Evolutionary conservation across 257 asterid genomes (phyloP).

Genomic region (Nicotiana sylvestris): DNA sequence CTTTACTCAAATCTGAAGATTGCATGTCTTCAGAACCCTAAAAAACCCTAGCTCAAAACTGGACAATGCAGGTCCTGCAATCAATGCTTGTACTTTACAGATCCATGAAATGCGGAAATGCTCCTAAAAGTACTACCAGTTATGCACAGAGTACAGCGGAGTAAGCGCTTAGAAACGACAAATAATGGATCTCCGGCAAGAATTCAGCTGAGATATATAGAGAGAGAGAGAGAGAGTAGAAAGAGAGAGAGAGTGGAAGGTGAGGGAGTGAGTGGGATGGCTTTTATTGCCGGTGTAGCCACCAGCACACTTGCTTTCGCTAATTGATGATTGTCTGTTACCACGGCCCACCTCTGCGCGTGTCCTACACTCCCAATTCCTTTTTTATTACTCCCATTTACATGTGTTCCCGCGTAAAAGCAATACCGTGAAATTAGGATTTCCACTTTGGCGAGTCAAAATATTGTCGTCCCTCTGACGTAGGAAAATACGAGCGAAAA

Average conservation of each 20-base stretch:
- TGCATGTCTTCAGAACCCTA: slow-evolving; percentile 35
- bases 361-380: not conserved
- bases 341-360: slow-evolving; percentile 20
- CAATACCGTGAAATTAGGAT: not conserved
- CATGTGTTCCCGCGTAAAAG: not conserved
- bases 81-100: slow-evolving; percentile 19
- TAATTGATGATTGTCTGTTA: slow-evolving; percentile 13
- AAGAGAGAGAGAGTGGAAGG: not conserved
- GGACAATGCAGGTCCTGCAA: slow-evolving; percentile 44
- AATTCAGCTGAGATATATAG: not conserved
- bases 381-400: not conserved
- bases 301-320: slow-evolving; percentile 23
- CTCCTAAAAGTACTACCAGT: slow-evolving; percentile 12
- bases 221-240: not conserved
- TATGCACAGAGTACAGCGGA: not conserved
- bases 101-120: slow-evolving; percentile 43
- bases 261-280: slow-evolving; percentile 9
- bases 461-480: not conserved
- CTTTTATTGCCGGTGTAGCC: slow-evolving; percentile 34
- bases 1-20: slow-evolving; percentile 17
- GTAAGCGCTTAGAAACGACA: not conserved
- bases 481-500: not conserved
- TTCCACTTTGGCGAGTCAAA: not conserved
- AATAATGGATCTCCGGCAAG: slow-evolving; percentile 4
- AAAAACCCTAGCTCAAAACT: slow-evolving; percentile 35